Base-by-base conservation (phyloP, 1,284 basidiomycete genomes). In the Ustilago crameri region DNA sequence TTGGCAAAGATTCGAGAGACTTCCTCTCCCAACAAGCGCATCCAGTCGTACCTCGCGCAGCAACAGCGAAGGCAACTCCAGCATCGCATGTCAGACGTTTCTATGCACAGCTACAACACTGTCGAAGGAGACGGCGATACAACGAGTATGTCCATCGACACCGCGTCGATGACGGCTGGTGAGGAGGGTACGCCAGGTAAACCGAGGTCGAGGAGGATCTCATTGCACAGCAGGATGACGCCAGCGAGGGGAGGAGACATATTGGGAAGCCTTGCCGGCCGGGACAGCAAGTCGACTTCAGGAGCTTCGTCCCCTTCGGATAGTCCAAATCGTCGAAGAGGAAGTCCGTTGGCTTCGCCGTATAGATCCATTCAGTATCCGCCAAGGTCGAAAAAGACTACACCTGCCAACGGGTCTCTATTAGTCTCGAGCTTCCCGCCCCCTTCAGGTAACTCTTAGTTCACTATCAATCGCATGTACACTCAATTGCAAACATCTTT, bases 1-100 rank as follows among this genome's bases (percentile, higher is more conserved):
- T 51, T 71, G 10, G 68, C 68, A 10, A 71, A 71, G 57, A 71
- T 71, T n/a, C 68, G 68, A 5, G 51, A 71, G 24, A 65, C 58
- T 0, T 51, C 57, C n/a, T 61, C 57, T 18, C 68, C 68, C 5
- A 71, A 71, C 44, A 71, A 65, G 27, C 52, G 67, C 8, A 59
- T 70, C 34, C 53, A 60, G 43, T 52, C 57, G 38, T 64, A 64
- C 26, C 53, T 71, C 9, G 44, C 51, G 7, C 57, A 57, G 42
- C 57, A 51, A 48, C 44, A 51, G 24, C 51, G 37, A 22, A 47
- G 44, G 22, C 56, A 49, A 17, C 18, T 60, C 41, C 64, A 57
- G 49, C 57, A 52, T 24, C 52, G 52, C 41, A 10, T 60, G 27
- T 60, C 57, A 30, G 64, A 67, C 22, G 50, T 67, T 1, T 60